phyloP scores from a whole-genome alignment of 345 rosid genomes.

The Aquilaria yunnanensis region DNA sequence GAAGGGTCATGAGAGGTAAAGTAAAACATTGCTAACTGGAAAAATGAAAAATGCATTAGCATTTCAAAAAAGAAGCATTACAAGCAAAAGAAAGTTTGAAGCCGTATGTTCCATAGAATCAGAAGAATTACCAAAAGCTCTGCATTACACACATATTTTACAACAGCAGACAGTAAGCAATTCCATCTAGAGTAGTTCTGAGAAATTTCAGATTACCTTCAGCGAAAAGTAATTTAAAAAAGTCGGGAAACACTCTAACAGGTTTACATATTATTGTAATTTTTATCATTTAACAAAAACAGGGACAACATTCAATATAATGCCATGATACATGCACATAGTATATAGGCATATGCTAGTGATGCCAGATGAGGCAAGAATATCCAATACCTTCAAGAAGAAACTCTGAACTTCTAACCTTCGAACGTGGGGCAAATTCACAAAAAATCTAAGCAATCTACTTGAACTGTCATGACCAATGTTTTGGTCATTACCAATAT shows the following conservation, averaged over 20 bases:
- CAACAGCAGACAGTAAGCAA: too few relatives aligned
- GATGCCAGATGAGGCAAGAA: background rate
- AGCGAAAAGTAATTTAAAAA: too few relatives aligned
- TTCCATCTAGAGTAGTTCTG: too few relatives aligned
- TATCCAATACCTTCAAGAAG: conserved; percentile 48
- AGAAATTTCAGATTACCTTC: too few relatives aligned
- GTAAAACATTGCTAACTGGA: too few relatives aligned
- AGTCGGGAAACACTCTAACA: too few relatives aligned
- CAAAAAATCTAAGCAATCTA: conserved; percentile 57
- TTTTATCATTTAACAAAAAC: background rate
- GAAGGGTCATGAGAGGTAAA: background rate
- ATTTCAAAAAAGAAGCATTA: too few relatives aligned
- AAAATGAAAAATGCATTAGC: too few relatives aligned
- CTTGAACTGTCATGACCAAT: conserved; percentile 24
- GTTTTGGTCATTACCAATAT: conserved; percentile 27
- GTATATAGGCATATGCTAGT: background rate
- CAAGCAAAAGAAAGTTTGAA: background rate
- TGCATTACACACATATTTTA: too few relatives aligned
- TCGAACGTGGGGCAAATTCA: conserved; percentile 53
- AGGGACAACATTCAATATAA: background rate
- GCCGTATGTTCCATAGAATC: too few relatives aligned
- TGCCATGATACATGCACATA: too few relatives aligned
- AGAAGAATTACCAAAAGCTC: too few relatives aligned
- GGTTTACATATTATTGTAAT: background rate
- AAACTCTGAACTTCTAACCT: conserved; percentile 67